Percentiles rank a stretch among this genome's conserved stretches.
These are phyloP conservation scores for Forsythia viridissima DNA, from an alignment of 257 asterid species.

Conservation along the genomic window DNA sequence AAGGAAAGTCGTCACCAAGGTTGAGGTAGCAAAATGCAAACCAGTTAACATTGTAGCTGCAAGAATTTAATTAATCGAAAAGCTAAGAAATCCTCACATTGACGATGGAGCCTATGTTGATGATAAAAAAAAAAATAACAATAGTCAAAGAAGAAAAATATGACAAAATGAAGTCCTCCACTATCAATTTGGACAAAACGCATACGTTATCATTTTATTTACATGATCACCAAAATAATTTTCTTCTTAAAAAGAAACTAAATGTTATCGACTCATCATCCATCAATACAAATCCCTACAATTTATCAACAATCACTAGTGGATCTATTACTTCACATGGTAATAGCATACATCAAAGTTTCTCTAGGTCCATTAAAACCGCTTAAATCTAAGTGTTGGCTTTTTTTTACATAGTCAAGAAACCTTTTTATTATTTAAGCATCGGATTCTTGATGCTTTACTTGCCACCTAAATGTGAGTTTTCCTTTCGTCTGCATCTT, in stretches of 20 bases:
- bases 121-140: background rate
- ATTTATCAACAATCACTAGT: background rate
- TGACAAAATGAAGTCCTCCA: background rate
- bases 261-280: background rate
- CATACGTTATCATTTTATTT: background rate
- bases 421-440: no score
- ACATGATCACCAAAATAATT: background rate
- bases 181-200: no score
- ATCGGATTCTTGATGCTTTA: no score
- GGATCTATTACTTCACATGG: background rate
- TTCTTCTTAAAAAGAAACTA: no score
- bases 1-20: conserved; percentile 69
- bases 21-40: conserved; percentile 81
- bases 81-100: background rate
- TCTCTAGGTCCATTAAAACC: no score
- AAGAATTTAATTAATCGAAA: conserved; percentile 22
- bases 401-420: no score
- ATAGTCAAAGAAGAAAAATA: background rate
- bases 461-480: no score
- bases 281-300: background rate
- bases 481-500: no score
- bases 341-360: no score
- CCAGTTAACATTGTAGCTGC: conserved; percentile 95
- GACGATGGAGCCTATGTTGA: no score
- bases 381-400: no score